Evolutionary conservation across 768 basidiomycete genomes (phyloP).

Genomic region (Mycena chlorophos): DNA sequence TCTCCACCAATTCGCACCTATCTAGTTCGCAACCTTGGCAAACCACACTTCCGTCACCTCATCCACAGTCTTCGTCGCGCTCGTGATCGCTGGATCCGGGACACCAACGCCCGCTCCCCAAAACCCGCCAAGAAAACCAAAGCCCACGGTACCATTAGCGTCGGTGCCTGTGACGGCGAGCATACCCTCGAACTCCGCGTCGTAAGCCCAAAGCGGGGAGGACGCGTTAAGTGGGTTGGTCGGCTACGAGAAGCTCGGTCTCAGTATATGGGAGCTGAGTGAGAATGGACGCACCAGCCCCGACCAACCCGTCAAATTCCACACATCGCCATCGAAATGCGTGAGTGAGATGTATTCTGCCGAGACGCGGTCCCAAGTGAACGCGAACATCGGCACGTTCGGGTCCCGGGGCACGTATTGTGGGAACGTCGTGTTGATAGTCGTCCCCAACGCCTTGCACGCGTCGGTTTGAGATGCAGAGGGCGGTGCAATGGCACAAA

Average conservation of each 20-base stretch:
- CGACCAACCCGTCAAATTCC: slow-evolving; percentile 18
- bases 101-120: slow-evolving; percentile 13
- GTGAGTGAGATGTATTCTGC: slow-evolving; percentile 10
- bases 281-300: slow-evolving; percentile 5
- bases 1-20: no score
- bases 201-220: slow-evolving; percentile 15
- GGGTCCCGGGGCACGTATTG: not conserved
- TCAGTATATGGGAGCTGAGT: not conserved
- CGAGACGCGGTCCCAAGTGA: slow-evolving; percentile 14
- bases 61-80: slow-evolving; percentile 5
- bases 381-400: slow-evolving; percentile 13
- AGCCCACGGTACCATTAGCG: slow-evolving; percentile 5
- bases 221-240: slow-evolving; percentile 13
- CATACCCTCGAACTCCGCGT: slow-evolving; percentile 6
- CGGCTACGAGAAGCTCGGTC: not conserved
- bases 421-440: slow-evolving; percentile 9
- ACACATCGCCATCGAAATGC: slow-evolving; percentile 15
- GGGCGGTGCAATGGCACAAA: slow-evolving; percentile 14
- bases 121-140: slow-evolving; percentile 11
- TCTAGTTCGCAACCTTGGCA: not conserved
- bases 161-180: slow-evolving; percentile 6
- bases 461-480: slow-evolving; percentile 3
- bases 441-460: slow-evolving; percentile 3
- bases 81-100: slow-evolving; percentile 2
- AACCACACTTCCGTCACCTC: slow-evolving; percentile 21